These are phyloP conservation scores for Magnolia officinalis DNA, from an alignment of 164 flowering plant species.

Conservation along the genomic window DNA sequence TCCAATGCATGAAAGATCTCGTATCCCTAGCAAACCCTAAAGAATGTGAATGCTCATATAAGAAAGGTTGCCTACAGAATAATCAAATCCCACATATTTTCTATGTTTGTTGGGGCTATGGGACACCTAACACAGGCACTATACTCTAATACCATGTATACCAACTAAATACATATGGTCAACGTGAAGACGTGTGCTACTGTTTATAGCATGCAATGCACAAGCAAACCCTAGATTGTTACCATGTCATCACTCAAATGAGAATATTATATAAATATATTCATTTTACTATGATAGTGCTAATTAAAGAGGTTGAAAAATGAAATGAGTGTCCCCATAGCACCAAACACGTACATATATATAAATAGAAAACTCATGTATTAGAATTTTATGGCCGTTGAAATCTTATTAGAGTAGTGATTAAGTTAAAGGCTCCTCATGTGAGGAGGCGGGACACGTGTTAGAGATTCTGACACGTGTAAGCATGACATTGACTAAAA, in stretches of 20 bases:
- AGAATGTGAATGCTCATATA: conserved; percentile 3
- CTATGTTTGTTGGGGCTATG: conserved; percentile 1
- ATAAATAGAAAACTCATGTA: background rate
- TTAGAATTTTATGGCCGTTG: background rate
- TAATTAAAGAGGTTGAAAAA: background rate
- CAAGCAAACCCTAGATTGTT: conserved; percentile 4
- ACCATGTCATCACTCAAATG: conserved; percentile 7
- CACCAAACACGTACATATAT: conserved; percentile 1
- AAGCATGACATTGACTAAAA: no score
- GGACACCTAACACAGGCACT: conserved; percentile 7
- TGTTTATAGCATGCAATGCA: background rate
- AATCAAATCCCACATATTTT: conserved; percentile 3
- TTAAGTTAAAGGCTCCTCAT: no score
- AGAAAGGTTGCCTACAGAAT: background rate
- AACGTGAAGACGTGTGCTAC: background rate
- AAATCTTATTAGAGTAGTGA: background rate
- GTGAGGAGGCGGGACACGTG: no score
- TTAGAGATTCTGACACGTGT: no score
- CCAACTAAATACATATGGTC: conserved; percentile 2
- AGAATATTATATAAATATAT: background rate
- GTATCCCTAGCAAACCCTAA: background rate
- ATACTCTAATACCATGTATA: background rate
- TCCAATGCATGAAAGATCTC: background rate
- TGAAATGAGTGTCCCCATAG: conserved; percentile 3
- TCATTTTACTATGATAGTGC: background rate